Conservation (phyloP, 2,329 filamentous ascomycete species). For the Teratosphaeria pseudoeucalypti region DNA sequence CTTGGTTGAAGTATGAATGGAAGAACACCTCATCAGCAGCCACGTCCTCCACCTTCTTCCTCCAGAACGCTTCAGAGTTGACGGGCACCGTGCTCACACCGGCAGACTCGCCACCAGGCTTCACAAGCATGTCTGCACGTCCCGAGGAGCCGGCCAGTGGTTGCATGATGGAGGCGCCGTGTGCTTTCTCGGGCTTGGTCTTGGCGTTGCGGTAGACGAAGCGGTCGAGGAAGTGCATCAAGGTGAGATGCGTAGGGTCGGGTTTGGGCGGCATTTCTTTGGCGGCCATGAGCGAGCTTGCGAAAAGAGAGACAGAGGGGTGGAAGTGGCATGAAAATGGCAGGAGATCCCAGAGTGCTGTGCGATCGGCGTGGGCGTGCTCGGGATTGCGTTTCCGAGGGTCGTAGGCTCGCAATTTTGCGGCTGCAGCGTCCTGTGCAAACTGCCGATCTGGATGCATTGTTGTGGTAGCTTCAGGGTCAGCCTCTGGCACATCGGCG, state of each 20-base stretch:
- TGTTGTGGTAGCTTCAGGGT: slow-evolving; percentile 22
- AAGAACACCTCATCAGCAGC: slow-evolving; percentile 94
- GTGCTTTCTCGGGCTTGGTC: slow-evolving; percentile 45
- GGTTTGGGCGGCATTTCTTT: slow-evolving; percentile 73
- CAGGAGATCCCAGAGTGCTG: slow-evolving; percentile 85
- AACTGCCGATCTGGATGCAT: background rate
- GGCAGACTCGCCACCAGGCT: slow-evolving; percentile 33
- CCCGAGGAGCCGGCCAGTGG: slow-evolving; percentile 54
- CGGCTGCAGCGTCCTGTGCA: slow-evolving; percentile 2
- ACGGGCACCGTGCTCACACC: slow-evolving; percentile 42
- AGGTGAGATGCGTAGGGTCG: slow-evolving; percentile 77
- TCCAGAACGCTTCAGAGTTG: slow-evolving; percentile 87
- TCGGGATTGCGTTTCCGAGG: slow-evolving; percentile 84
- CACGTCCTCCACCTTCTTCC: slow-evolving; percentile 77
- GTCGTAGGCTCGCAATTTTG: slow-evolving; percentile 49
- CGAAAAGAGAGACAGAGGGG: slow-evolving; percentile 81
- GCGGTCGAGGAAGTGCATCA: slow-evolving; percentile 93
- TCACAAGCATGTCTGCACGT: slow-evolving; percentile 50
- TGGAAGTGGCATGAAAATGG: slow-evolving; percentile 79
- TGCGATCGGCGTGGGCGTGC: slow-evolving; percentile 84
- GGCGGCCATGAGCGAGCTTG: slow-evolving; percentile 57
- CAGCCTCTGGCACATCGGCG: slow-evolving; percentile 52
- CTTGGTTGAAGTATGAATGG: slow-evolving; percentile 84
- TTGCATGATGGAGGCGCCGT: slow-evolving; percentile 93
- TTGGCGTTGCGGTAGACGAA: slow-evolving; percentile 98